phyloP scores from a whole-genome alignment of 2,329 filamentous ascomycete species.

The Sporothrix humicola region DNA sequence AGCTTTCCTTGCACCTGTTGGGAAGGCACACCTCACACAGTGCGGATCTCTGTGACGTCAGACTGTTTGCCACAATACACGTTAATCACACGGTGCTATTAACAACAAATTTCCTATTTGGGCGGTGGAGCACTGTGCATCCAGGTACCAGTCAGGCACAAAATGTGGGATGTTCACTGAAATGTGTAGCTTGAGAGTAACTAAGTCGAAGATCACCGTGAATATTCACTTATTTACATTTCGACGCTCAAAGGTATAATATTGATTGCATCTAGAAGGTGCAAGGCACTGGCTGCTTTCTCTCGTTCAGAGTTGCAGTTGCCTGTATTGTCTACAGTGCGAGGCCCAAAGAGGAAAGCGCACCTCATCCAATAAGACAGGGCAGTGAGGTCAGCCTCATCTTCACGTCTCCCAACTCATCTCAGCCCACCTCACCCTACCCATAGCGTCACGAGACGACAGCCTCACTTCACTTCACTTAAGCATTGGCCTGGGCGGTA shows the following conservation, averaged over 20 bases:
- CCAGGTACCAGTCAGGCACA: not conserved
- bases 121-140: conserved; percentile 18
- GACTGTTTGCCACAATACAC: conserved; percentile 14
- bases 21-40: conserved; percentile 27
- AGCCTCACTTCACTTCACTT: no score
- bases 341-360: conserved; percentile 9
- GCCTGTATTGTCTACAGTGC: conserved; percentile 14
- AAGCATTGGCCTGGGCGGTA: conserved; percentile 45
- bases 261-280: no score
- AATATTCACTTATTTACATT: no score
- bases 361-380: not conserved
- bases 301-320: not conserved
- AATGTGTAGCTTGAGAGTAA: no score
- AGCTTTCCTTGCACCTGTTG: conserved; percentile 5
- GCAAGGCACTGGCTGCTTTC: no score
- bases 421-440: not conserved
- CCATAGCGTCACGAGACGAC: not conserved
- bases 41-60: conserved; percentile 24
- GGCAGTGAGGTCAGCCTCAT: not conserved
- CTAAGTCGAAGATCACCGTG: not conserved
- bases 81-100: not conserved
- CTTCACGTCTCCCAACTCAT: not conserved
- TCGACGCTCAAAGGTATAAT: no score
- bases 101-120: conserved; percentile 25
- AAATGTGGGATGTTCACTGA: not conserved